phyloP scores from a whole-genome alignment of 305 asterid genomes.

The Solanum hybrid region DNA sequence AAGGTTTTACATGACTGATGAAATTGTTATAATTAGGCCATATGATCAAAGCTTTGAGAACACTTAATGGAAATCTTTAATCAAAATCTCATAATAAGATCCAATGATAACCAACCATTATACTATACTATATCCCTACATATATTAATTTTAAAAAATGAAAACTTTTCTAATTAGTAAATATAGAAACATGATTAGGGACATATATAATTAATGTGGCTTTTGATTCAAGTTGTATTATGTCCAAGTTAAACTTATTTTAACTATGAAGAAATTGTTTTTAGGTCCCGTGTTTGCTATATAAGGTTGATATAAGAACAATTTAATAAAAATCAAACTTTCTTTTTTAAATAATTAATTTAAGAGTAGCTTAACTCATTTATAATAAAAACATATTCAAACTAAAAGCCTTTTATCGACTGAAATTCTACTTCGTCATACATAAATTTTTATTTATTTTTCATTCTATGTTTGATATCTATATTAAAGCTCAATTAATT shows the following conservation, averaged over 20 bases:
- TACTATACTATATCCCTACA: not conserved
- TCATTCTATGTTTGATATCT: not conserved
- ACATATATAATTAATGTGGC: not conserved
- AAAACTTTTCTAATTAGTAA: not conserved
- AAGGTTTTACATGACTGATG: not conserved
- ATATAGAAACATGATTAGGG: not conserved
- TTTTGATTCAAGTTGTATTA: not conserved
- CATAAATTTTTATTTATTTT: not conserved
- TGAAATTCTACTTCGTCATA: rapidly evolving
- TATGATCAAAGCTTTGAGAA: not conserved
- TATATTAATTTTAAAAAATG: not conserved
- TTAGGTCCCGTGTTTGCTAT: not conserved
- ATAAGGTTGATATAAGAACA: not conserved
- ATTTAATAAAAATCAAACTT: not conserved
- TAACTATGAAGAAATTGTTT: not conserved
- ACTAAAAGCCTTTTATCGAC: rapidly evolving
- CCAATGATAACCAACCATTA: not conserved
- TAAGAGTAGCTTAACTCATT: not conserved
- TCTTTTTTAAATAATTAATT: not conserved
- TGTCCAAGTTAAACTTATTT: not conserved
- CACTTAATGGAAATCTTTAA: not conserved
- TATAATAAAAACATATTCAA: not conserved
- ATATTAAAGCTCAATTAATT: too few relatives aligned
- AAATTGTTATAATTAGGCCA: not conserved
- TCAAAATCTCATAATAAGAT: not conserved